Conservation (phyloP, 192 early-diverging fungal genomes). For the Allomyces arbusculus region DNA sequence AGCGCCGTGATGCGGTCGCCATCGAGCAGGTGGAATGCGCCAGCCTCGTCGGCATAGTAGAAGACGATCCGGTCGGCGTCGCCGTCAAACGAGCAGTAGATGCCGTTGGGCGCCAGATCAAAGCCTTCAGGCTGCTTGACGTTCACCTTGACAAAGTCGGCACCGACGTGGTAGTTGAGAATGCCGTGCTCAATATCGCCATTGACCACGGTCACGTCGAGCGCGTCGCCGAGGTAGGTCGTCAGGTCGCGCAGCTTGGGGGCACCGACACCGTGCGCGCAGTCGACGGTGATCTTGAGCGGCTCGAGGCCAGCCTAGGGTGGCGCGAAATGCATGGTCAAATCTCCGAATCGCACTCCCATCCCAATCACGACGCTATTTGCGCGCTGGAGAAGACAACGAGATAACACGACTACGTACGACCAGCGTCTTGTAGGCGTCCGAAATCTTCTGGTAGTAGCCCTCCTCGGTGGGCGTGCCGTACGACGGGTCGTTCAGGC, state of each 20-base stretch:
- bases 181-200: constrained; percentile 48
- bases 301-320: constrained; percentile 32
- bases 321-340: neutral
- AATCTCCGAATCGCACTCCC: neutral
- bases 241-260: constrained; percentile 62
- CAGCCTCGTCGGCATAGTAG: constrained; percentile 67
- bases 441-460: constrained; percentile 76
- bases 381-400: neutral
- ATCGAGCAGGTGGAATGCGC: constrained; percentile 76
- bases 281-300: constrained; percentile 50
- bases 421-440: constrained; percentile 64
- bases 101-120: constrained; percentile 36
- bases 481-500: constrained; percentile 67
- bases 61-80: constrained; percentile 97
- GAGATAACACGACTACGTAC: constrained; percentile 15
- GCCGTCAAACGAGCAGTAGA: constrained; percentile 83
- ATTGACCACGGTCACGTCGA: constrained; percentile 52
- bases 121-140: constrained; percentile 59
- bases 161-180: constrained; percentile 80
- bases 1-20: constrained; percentile 98
- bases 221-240: constrained; percentile 36
- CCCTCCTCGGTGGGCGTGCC: constrained; percentile 78
- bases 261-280: constrained; percentile 94
- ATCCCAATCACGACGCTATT: neutral
- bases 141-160: constrained; percentile 91